Evolutionary conservation across 345 rosid genomes (phyloP).

Genomic region (Linum tenue): DNA sequence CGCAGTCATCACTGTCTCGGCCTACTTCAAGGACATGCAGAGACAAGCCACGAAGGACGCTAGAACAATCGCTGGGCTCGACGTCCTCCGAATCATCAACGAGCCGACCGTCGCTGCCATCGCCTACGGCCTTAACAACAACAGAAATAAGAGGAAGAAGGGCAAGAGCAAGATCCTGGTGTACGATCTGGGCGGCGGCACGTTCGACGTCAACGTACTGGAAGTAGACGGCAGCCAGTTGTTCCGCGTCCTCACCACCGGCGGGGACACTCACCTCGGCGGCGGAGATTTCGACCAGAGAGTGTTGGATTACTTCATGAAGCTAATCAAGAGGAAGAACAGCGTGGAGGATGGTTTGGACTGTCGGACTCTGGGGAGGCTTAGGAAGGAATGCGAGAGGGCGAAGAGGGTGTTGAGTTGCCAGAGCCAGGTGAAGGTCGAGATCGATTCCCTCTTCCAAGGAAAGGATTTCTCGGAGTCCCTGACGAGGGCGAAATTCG

Average conservation of each 20-base stretch:
- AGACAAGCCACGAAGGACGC: too few species aligned
- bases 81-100: too few species aligned
- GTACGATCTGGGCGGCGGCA: too few species aligned
- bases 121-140: conserved; percentile 16
- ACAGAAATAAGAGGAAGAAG: conserved; percentile 39
- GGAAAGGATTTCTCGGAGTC: conserved; percentile 53
- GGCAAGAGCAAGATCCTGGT: too few species aligned
- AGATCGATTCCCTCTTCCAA: conserved; percentile 41
- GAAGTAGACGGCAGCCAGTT: conserved; percentile 40
- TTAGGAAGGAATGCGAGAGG: conserved; percentile 43
- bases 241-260: conserved; percentile 36
- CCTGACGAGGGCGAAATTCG: conserved; percentile 41
- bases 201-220: conserved; percentile 27
- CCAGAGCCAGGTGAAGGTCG: conserved; percentile 39
- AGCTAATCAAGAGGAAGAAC: conserved; percentile 40
- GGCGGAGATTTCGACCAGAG: conserved; percentile 33
- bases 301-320: conserved; percentile 44
- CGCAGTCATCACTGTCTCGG: conserved; percentile 39
- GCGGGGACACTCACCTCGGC: too few species aligned
- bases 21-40: too few species aligned
- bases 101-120: conserved; percentile 24
- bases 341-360: conserved; percentile 38
- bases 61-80: too few species aligned
- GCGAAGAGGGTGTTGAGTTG: conserved; percentile 47
- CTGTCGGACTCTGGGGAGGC: conserved; percentile 37